Conservation (phyloP, 345 rosid species). For the Syzygium jambos region DNA sequence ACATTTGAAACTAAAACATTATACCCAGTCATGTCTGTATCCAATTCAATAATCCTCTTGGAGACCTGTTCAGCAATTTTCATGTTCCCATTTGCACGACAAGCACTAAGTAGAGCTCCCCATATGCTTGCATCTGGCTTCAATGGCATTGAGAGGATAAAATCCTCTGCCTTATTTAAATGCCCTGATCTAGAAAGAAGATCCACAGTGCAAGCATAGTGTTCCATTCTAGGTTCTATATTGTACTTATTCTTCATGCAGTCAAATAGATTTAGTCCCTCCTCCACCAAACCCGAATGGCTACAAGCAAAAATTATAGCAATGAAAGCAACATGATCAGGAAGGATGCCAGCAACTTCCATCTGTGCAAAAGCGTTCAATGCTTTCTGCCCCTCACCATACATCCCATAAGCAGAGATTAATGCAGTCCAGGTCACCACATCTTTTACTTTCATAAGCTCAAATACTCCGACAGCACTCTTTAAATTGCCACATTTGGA, state of each 20-base stretch:
- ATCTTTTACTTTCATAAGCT: conserved; percentile 44
- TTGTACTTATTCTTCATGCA: conserved; percentile 39
- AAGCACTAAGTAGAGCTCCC: conserved; percentile 67
- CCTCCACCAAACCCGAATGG: conserved; percentile 70
- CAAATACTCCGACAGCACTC: conserved; percentile 30
- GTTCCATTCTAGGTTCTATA: conserved; percentile 49
- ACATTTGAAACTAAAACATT: conserved; percentile 58
- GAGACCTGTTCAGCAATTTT: conserved; percentile 56
- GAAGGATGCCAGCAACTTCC: conserved; percentile 41
- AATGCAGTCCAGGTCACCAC: conserved; percentile 67
- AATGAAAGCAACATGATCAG: conserved; percentile 47
- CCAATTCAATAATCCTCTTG: conserved; percentile 35
- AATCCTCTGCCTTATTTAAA: conserved; percentile 34
- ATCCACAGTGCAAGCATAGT: conserved; percentile 64
- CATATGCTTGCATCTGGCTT: conserved; percentile 53
- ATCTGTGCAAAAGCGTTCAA: conserved; percentile 34
- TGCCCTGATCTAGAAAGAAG: conserved; percentile 63
- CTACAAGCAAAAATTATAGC: conserved; percentile 63
- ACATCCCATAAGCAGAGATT: conserved; percentile 60
- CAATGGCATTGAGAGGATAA: conserved; percentile 44
- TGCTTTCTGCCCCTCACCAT: conserved; percentile 53
- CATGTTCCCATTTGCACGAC: conserved; percentile 30
- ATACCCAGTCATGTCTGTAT: conserved; percentile 47
- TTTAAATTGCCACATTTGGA: conserved; percentile 54
- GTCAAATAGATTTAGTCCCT: conserved; percentile 44